Base-by-base conservation (phyloP, 2,329 filamentous ascomycete genomes). In the Fusarium robinianum region DNA sequence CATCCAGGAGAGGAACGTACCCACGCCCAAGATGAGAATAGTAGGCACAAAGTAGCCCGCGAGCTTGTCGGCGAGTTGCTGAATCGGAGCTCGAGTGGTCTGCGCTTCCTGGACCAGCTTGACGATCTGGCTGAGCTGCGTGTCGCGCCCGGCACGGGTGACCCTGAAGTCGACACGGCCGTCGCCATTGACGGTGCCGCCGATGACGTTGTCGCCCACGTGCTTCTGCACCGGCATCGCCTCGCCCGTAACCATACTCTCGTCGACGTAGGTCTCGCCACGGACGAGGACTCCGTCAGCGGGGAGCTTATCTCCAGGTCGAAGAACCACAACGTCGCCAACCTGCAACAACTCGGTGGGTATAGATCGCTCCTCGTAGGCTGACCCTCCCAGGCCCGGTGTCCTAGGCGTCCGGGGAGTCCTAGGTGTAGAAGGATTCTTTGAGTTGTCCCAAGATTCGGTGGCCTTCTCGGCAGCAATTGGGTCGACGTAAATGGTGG, bases 191-290 rank as follows among this genome's bases (percentile, higher is more conserved):
- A 99, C 92, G 3, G 94, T 97, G 19, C 94, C 94, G 36, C 90
- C 94, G 66, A 97, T 94, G 44, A 99, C 74, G 29, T 81, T 71
- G 56, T 83, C 84, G 7, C 88, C 90, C 60, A 88, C 85, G 57
- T 81, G 85, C 72, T 99, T 99, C 60, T 90, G 83, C 23, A 97
- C 90, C 0, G 94, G 92, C 80, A 96, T 92, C 3, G 94, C 88
- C 72, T 99, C 94, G 55, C 94, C 94, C 5, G 94, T 99, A 34
- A 99, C 91, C 92, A 97, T 97, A 64, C 90, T 96, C 71, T 99
- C 94, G 57, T 99, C 90, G 15, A 96, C 82, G 62, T 95, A 96
- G 23, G 90, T 95, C 68, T 96, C 89, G 21, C 94, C 94, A 39
- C 87, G 83, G 42, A 90, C 89, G 38, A 99, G 80, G 7, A 83